phyloP scores from a whole-genome alignment of 495 filamentous ascomycete genomes.

The Pyrenopolyporus hunteri region DNA sequence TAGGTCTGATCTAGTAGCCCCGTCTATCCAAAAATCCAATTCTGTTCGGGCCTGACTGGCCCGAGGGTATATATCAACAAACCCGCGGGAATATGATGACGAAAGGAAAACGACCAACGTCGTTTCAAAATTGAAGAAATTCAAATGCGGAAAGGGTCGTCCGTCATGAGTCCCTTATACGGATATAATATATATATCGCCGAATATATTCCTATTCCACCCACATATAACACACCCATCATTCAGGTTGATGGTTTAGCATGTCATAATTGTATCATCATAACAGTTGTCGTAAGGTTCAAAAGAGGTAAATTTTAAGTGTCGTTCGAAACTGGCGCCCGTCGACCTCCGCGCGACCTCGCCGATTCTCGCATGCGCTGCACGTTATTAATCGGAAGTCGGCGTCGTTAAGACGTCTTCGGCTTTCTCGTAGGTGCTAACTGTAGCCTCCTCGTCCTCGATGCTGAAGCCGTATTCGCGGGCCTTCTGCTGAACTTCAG shows the following conservation, averaged over 20 bases:
- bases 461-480: conserved; percentile 58
- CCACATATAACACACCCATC: neutral
- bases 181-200: neutral
- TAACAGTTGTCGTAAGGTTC: conserved; percentile 12
- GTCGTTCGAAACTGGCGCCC: neutral
- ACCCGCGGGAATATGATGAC: conserved; percentile 2
- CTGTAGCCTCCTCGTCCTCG: conserved; percentile 30
- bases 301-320: neutral
- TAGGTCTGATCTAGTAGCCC: conserved; percentile 15
- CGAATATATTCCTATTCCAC: neutral
- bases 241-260: neutral
- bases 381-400: conserved; percentile 20
- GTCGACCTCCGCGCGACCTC: neutral
- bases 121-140: neutral
- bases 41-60: conserved; percentile 5
- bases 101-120: conserved; percentile 7
- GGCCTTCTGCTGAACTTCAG: conserved; percentile 65
- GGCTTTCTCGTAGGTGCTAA: conserved; percentile 27
- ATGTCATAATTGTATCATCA: conserved; percentile 11
- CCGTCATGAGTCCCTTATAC: too few relatives aligned
- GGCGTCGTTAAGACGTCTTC: conserved; percentile 16
- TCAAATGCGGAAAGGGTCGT: neutral
- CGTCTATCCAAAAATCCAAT: conserved; percentile 14
- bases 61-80: conserved; percentile 27
- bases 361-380: neutral